Evolutionary conservation across 305 asterid species (phyloP).

Genomic region (Nicotiana rustica): DNA sequence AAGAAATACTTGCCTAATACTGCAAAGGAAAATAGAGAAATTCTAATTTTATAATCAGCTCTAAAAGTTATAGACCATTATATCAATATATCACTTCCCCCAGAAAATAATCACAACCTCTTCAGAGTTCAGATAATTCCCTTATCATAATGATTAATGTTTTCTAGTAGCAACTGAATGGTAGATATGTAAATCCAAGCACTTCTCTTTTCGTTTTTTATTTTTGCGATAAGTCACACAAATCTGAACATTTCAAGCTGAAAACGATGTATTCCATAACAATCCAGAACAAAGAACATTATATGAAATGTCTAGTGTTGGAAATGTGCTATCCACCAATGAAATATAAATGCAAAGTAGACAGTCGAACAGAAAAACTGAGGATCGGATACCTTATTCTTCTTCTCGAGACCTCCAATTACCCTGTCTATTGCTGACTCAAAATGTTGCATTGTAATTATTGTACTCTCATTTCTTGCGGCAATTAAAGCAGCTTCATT

Average conservation of each 20-base stretch:
- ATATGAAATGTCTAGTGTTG: background rate
- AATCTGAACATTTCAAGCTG: background rate
- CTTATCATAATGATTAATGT: background rate
- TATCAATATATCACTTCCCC: background rate
- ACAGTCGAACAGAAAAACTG: conserved; percentile 27
- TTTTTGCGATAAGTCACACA: background rate
- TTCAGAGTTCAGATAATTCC: background rate
- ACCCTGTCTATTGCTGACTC: conserved; percentile 85
- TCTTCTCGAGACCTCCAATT: conserved; percentile 93
- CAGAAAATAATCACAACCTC: background rate
- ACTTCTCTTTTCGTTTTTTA: background rate
- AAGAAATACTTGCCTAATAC: background rate
- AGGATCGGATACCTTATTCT: conserved; percentile 60
- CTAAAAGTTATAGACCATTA: background rate
- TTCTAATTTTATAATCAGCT: conserved; percentile 1
- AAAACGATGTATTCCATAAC: conserved; percentile 13
- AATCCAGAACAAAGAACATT: conserved; percentile 18
- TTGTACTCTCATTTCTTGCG: conserved; percentile 64
- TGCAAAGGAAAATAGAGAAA: background rate
- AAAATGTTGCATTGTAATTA: conserved; percentile 73
- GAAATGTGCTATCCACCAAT: background rate
- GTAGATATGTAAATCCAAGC: conserved; percentile 2
- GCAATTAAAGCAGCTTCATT: conserved; percentile 94
- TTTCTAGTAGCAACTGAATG: conserved; percentile 19
- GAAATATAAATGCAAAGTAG: background rate